Base-by-base conservation (phyloP, 2,329 filamentous ascomycete species). In the Monosporascus sp. region DNA sequence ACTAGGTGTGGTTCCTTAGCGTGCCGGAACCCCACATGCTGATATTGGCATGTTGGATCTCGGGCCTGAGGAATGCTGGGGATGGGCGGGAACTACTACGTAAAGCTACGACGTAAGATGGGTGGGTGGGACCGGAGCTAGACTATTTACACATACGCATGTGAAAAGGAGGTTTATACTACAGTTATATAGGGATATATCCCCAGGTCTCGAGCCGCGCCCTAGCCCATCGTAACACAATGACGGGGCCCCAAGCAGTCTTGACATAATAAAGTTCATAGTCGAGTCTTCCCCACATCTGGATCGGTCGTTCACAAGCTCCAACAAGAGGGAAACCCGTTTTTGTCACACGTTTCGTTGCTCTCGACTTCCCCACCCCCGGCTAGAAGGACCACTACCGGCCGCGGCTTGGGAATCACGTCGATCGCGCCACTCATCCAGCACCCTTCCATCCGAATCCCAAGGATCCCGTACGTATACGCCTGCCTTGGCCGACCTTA, bases 391-490 rank as follows among this genome's bases (percentile, higher is more conserved):
- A 24, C 39, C 37, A 24, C 39, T 43, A 43, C 39, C 39, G 39
- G 39, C 39, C 39, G 39, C 39, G 39, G 39, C 39, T 15, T 24
- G 39, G 38, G 38, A 57, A 52, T 55, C 53, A 37, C 48, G 41
- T 54, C 50, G 49, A 52, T 55, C 59, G 51, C 31, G 52, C 63
- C 63, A 65, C 51, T 64, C 61, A 64, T 58, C 58, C 53, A 55
- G 25, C 54, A 54, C 60, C 63, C 63, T 61, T 65, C 63, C 61
- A 65, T 44, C 63, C 63, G 63, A 65, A 51, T 44, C 31, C 49
- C 52, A 51, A 52, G 48, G 52, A 48, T 47, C 51, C 39, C 49
- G 46, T 31, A 44, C 46, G 39, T 18, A 45, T 38, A 50, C 37
- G 43, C 20, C 46, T 49, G 24, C 39, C 7, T 43, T 43, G 39